These are phyloP conservation scores for Mortierella sp. DNA, from an alignment of 371 early-diverging fungal species.

Conservation along the genomic window DNA sequence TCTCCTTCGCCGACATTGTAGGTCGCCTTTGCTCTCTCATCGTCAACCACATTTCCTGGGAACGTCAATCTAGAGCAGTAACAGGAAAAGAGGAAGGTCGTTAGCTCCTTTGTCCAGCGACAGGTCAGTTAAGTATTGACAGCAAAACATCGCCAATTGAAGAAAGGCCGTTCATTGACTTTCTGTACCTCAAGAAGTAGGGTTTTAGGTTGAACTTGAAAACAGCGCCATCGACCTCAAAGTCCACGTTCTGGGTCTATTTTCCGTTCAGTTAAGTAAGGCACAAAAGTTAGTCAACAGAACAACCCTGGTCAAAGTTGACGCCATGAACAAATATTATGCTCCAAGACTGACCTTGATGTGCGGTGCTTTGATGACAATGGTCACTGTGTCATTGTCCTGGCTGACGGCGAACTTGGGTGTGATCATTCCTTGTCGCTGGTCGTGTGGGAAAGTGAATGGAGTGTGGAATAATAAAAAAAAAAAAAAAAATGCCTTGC, in stretches of 20 bases:
- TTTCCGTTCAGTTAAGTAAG: background rate
- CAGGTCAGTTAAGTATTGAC: no score
- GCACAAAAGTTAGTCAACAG: background rate
- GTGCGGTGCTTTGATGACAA: slow-evolving; percentile 86
- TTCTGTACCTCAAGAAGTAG: slow-evolving; percentile 83
- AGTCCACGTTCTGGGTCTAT: slow-evolving; percentile 88
- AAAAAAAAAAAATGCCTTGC: background rate
- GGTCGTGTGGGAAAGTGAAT: background rate
- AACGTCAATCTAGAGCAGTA: slow-evolving; percentile 75
- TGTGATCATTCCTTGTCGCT: slow-evolving; percentile 82
- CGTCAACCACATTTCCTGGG: slow-evolving; percentile 87
- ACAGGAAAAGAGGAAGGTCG: background rate
- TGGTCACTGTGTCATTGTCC: slow-evolving; percentile 77
- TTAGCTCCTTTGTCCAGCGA: background rate
- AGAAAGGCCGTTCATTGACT: background rate
- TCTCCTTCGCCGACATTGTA: slow-evolving; percentile 88
- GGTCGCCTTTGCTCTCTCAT: slow-evolving; percentile 84
- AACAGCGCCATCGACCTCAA: slow-evolving; percentile 78
- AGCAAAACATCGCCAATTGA: background rate
- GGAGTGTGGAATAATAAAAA: background rate
- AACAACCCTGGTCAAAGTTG: background rate
- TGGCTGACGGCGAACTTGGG: slow-evolving; percentile 89
- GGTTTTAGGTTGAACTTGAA: slow-evolving; percentile 87
- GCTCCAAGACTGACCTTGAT: slow-evolving; percentile 67
- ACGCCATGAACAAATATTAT: background rate